Evolutionary conservation across 768 basidiomycete species (phyloP), one percentile per base, ranked within the genome.

Genomic region (Hysterangium stoloniferum): DNA sequence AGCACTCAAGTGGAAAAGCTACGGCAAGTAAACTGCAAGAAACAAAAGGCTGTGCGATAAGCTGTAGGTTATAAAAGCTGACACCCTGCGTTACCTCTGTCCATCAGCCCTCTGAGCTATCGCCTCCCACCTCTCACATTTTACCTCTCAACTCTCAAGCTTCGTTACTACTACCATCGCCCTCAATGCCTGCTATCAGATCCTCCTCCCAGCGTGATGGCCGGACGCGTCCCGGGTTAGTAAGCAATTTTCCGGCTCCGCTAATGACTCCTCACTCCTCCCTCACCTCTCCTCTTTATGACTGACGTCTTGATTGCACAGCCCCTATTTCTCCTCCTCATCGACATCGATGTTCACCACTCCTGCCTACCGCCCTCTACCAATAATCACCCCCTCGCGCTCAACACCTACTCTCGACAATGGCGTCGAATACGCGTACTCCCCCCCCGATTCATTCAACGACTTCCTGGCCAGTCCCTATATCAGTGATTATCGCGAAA

Each of bases 221-320:
- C n/a, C n/a, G n/a, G 17, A 28, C 28, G 47, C 20, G 47, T 25
- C 20, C 25, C 25, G 47, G 47, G 47, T 48, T 38, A 48, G 47
- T 48, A 33, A 48, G 20, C 47, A 15, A 27, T 15, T 48, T 48
- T 41, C 40, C 47, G 47, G 47, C 47, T 48, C 47, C 47, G 22
- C 19, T 28, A 45, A 25, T 31, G 44, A 31, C 29, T 45, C 44
- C 22, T 31, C 19, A 27, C 12, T 28, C 12, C 17, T 19, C 22
- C 31, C 22, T 25, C 33, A 34, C 17, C 33, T 34, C 33, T 9
- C 17, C 11, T 17, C 17, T 9, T 34, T 17, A 34, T 9, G 33
- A 34, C 33, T 45, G 29, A 24, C 29, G 13, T 31, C 24, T 45
- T 24, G 41, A 19, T 17, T 43, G 25, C 38, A 27, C 34, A 51